phyloP scores from a whole-genome alignment of 768 basidiomycete species.

The Boletus tylopilopsis region DNA sequence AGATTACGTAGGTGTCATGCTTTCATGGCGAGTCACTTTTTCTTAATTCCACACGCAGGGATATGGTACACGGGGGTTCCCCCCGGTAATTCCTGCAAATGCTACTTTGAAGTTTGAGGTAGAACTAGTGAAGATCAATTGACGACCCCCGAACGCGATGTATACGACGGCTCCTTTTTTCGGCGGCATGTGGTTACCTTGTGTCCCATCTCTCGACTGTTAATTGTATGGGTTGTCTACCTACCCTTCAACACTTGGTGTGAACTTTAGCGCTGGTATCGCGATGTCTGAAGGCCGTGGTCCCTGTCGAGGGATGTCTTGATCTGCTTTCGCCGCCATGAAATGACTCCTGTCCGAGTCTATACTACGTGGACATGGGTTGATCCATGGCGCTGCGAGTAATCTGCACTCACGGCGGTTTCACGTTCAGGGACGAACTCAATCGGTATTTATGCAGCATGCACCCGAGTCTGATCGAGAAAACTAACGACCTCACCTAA shows the following conservation, averaged over 20 bases:
- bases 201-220: conserved; percentile 24
- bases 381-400: too few relatives aligned
- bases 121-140: conserved; percentile 71
- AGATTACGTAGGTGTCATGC: conserved; percentile 63
- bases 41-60: conserved; percentile 43
- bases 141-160: conserved; percentile 17
- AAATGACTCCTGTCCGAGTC: too few relatives aligned
- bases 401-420: too few relatives aligned
- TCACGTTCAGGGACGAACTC: too few relatives aligned
- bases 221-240: conserved; percentile 18
- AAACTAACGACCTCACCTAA: too few relatives aligned
- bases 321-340: too few relatives aligned
- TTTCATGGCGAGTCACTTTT: background rate
- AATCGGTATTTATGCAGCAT: too few relatives aligned
- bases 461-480: too few relatives aligned
- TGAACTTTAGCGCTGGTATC: background rate
- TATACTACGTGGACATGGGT: too few relatives aligned
- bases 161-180: conserved; percentile 20
- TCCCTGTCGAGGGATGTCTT: background rate
- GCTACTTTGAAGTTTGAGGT: conserved; percentile 78
- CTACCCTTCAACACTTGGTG: background rate
- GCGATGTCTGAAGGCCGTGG: background rate
- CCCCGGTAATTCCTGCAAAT: conserved; percentile 76
- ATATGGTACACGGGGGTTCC: conserved; percentile 72
- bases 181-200: conserved; percentile 17